Conservation (phyloP, 208 protist species). For the Crithidia fasciculata region DNA sequence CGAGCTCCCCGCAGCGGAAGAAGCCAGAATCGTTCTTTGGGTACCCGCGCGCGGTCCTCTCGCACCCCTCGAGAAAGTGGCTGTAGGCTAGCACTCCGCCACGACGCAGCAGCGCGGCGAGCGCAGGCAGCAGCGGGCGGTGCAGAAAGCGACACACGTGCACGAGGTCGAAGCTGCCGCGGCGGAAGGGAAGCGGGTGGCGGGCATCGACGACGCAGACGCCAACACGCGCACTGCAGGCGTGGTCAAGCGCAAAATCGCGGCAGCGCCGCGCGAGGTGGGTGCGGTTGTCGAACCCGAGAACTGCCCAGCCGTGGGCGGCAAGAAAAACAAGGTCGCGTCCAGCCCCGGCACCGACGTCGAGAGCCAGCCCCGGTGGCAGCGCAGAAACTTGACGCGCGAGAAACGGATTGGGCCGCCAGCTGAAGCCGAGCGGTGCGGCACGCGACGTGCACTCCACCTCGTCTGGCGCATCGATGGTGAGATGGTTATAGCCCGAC, state of each 20-base stretch:
- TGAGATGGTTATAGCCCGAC: conserved; percentile 1
- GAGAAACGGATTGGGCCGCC: conserved; percentile 49
- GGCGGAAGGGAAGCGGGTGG: conserved; percentile 21
- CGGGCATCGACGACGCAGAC: conserved; percentile 24
- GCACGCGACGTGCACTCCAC: neutral
- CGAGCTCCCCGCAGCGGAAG: conserved; percentile 46
- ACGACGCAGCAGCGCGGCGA: conserved; percentile 28
- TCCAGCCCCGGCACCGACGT: conserved; percentile 49
- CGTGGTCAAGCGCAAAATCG: conserved; percentile 13
- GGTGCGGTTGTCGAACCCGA: conserved; percentile 52
- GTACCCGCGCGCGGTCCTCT: conserved; percentile 37
- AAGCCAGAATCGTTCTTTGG: conserved; percentile 39
- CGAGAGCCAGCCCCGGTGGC: conserved; percentile 28
- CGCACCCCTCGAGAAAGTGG: conserved; percentile 59
- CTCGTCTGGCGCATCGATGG: conserved; percentile 14
- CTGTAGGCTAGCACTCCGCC: conserved; percentile 56
- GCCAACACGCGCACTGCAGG: neutral
- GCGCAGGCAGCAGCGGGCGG: conserved; percentile 24
- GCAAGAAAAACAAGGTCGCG: conserved; percentile 57
- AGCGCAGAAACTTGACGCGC: conserved; percentile 14
- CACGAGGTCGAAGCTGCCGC: conserved; percentile 44
- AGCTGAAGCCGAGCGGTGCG: conserved; percentile 23
- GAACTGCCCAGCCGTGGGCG: conserved; percentile 44
- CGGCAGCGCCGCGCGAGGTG: conserved; percentile 27
- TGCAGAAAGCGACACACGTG: conserved; percentile 61